Percentiles rank a stretch among this genome's conserved stretches.
These are phyloP conservation scores for Senna siamea DNA, from an alignment of 306 rosid genomes.

Conservation along the genomic window DNA sequence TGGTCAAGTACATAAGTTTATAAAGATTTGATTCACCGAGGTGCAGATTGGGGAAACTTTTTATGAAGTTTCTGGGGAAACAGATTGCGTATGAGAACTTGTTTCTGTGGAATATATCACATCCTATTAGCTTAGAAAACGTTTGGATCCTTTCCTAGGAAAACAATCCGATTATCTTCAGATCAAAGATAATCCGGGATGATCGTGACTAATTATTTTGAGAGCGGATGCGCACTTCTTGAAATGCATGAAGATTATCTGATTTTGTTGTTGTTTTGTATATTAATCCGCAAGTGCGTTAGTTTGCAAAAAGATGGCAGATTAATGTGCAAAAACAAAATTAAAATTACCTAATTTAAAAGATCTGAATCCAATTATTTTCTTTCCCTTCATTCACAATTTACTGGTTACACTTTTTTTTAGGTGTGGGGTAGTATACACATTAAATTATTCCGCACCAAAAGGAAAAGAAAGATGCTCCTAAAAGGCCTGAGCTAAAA, in stretches of 20 bases:
- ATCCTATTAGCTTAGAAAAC: background rate
- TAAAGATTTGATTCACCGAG: no score
- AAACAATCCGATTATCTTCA: background rate
- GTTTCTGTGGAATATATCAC: background rate
- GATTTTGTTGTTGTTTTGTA: no score
- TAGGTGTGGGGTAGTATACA: constrained; percentile 1
- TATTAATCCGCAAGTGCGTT: no score
- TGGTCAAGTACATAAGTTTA: background rate
- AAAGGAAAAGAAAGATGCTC: constrained; percentile 27
- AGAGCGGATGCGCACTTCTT: no score
- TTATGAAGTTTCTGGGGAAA: background rate
- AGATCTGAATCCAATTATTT: no score
- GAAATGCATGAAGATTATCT: no score
- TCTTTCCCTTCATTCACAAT: background rate
- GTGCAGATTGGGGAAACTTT: background rate
- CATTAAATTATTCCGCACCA: constrained; percentile 10
- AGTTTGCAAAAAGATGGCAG: no score
- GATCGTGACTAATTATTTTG: background rate
- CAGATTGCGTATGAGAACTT: background rate
- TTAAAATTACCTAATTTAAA: no score
- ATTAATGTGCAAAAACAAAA: no score
- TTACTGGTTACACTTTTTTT: background rate
- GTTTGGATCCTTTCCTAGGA: constrained; percentile 3
- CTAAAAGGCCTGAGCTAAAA: background rate
- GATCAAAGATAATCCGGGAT: constrained; percentile 1